These are phyloP conservation scores for Cyberlindnera nakhonratchasimensis DNA, from an alignment of 805 yeast genomes.

Conservation along the genomic window DNA sequence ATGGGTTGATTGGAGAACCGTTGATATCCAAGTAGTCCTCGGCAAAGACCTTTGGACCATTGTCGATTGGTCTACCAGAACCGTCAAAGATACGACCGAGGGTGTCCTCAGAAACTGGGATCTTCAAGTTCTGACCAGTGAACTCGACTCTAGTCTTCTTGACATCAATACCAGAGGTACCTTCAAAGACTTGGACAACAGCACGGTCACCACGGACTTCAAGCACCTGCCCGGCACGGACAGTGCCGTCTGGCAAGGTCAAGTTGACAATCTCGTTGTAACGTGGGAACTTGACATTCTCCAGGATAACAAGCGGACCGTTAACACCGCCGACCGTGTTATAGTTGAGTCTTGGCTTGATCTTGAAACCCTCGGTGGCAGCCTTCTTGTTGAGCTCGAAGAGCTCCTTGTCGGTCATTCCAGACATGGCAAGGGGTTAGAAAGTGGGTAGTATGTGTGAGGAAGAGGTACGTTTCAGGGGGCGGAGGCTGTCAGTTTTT, in stretches of 20 bases:
- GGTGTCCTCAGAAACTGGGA: conserved; percentile 95
- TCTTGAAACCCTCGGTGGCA: conserved; percentile 84
- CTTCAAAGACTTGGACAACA: conserved; percentile 97
- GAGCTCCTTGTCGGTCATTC: conserved; percentile 37
- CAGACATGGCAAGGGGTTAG: conserved; percentile 12
- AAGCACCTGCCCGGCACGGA: conserved; percentile 95
- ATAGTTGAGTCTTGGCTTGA: conserved; percentile 87
- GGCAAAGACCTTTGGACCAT: conserved; percentile 97
- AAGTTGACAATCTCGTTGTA: conserved; percentile 95
- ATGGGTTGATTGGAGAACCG: conserved; percentile 98
- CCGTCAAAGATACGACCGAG: conserved; percentile 98
- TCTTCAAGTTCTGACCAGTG: conserved; percentile 90
- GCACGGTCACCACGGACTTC: conserved; percentile 98
- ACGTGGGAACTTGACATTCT: conserved; percentile 83
- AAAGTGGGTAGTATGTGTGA: background rate
- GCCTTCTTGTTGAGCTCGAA: conserved; percentile 85
- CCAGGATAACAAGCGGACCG: conserved; percentile 93
- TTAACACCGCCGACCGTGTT: conserved; percentile 98
- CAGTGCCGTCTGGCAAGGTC: conserved; percentile 92
- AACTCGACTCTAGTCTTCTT: conserved; percentile 96
- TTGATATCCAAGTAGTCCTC: conserved; percentile 98
- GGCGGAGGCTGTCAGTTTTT: no score
- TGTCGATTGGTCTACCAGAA: conserved; percentile 97
- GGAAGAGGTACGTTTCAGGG: background rate
- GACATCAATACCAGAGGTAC: conserved; percentile 98